These are phyloP conservation scores for Leptodontidium sp. DNA, from an alignment of 2,329 filamentous ascomycete species.

Conservation along the genomic window DNA sequence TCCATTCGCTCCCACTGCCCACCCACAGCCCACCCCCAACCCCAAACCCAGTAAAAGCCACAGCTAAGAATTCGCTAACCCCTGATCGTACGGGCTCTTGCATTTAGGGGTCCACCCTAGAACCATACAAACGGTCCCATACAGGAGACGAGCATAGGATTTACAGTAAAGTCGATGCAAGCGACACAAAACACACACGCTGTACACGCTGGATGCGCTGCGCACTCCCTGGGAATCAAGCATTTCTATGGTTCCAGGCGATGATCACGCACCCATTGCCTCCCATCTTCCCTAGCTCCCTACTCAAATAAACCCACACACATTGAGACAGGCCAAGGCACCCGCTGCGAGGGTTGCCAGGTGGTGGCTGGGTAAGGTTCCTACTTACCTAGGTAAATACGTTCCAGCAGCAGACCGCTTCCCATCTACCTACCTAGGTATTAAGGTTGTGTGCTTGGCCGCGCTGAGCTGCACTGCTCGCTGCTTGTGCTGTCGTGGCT, in stretches of 20 bases:
- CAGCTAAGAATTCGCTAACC: slow-evolving; percentile 13
- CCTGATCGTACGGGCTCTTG: slow-evolving; percentile 15
- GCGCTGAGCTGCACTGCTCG: neutral
- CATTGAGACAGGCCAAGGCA: slow-evolving; percentile 10
- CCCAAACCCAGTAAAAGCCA: slow-evolving; percentile 4
- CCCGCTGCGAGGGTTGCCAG: neutral
- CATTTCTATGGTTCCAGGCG: slow-evolving; percentile 3
- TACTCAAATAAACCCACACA: neutral
- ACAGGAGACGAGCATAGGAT: neutral
- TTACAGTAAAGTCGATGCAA: slow-evolving; percentile 16
- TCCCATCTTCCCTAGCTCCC: neutral
- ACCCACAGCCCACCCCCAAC: neutral
- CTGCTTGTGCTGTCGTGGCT: slow-evolving; percentile 22
- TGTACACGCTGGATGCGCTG: slow-evolving; percentile 3
- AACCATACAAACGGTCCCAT: neutral
- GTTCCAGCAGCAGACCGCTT: slow-evolving; percentile 6
- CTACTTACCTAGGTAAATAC: neutral
- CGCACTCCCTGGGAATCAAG: neutral
- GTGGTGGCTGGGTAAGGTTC: neutral
- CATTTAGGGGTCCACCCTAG: slow-evolving; percentile 8
- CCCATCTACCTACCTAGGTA: neutral
- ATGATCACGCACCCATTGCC: slow-evolving; percentile 10
- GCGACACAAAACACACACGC: neutral
- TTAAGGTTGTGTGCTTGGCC: slow-evolving; percentile 5
- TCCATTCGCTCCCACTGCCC: slow-evolving; percentile 14